Evolutionary conservation across 2,329 filamentous ascomycete species (phyloP).

Genomic region (Claviceps maximensis): DNA sequence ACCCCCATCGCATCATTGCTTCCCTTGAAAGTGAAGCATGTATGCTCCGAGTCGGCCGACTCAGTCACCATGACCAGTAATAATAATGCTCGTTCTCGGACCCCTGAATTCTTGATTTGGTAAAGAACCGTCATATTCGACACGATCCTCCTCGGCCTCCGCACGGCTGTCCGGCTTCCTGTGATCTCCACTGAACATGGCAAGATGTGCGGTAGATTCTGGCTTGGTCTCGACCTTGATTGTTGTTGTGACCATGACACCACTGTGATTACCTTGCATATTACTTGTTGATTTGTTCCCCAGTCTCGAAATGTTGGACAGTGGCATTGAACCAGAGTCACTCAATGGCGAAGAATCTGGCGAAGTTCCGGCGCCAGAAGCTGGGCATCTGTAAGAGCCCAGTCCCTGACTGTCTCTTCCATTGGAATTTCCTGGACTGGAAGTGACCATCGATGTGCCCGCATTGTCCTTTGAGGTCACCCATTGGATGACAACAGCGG

Average conservation of each 20-base stretch:
- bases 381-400: conserved; percentile 1
- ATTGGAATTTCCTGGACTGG: conserved; percentile 5
- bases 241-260: conserved; percentile 25
- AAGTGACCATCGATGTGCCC: conserved; percentile 16
- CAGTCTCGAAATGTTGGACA: neutral
- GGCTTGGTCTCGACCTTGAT: conserved; percentile 22
- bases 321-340: neutral
- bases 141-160: neutral
- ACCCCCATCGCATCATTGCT: no score
- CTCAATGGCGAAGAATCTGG: neutral
- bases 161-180: conserved; percentile 1
- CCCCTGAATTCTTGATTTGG: neutral
- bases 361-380: neutral
- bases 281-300: neutral
- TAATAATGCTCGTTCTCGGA: conserved; percentile 1
- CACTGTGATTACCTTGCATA: neutral
- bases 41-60: neutral
- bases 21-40: neutral
- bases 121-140: neutral
- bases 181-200: neutral
- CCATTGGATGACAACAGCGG: conserved; percentile 49
- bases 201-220: conserved; percentile 2
- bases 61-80: neutral
- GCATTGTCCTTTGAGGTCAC: conserved; percentile 34
- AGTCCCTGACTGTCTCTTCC: conserved; percentile 7